Evolutionary conservation across 2,329 filamentous ascomycete genomes (phyloP), one percentile per base, ranked within the genome.

Genomic region (Esteya vermicola): DNA sequence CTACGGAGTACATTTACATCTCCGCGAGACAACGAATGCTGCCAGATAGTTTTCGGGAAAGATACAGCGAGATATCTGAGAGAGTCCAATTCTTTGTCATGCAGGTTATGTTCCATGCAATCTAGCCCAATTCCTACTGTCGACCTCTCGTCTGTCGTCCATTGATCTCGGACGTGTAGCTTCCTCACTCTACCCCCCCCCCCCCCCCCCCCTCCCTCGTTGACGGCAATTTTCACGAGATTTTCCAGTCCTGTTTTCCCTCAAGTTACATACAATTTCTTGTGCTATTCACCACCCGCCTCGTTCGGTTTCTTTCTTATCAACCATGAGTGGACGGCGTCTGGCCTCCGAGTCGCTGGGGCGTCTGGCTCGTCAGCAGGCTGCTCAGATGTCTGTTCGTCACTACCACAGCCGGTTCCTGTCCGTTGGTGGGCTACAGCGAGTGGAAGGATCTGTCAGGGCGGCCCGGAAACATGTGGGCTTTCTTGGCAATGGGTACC

Each of bases 401-500:
- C 72, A 78, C 56, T 65, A 81, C 50, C 76, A 83, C 59, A 75
- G 68, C 10, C 44, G 44, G 16, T 46, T 78, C 18, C 46, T 78
- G 43, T 72, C 78, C 26, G 75, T 76, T 13, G 78, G 79, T 41
- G 81, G 81, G 21, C 70, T 86, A 27, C 67, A 85, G 44, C 69
- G 77, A 50, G 68, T 76, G 48, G 73, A 84, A 45, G 65, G 72
- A 19, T 20, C 40, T 50, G 65, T 77, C 50, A 70, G 77, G 52
- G 63, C 70, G 54, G 65, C 74, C 53, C 63, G 72, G 57, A 67
- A 70, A 41, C 73, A 79, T 45, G 69, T 78, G 57, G 91, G 83
- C 80, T 79, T 84, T n/a, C 67, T 78, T 12, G 82, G 81, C 38
- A 91, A 85, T 53, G 72, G 79, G 19, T 85, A 94, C 50, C 88